Conservation (phyloP, 176 grass and related monocot species). For the Otatea glauca region DNA sequence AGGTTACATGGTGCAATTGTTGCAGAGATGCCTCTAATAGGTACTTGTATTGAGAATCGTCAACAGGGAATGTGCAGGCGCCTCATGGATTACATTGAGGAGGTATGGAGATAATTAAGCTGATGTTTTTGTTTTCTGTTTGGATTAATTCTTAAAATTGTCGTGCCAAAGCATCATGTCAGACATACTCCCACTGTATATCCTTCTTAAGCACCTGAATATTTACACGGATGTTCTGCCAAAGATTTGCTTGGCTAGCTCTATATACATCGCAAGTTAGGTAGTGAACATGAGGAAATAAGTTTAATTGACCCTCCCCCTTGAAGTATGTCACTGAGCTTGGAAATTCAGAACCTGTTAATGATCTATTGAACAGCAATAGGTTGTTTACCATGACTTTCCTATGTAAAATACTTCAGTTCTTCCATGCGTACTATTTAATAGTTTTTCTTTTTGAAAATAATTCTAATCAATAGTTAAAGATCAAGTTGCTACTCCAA, state of each 20-base stretch:
- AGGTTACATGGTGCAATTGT: slow-evolving; percentile 74
- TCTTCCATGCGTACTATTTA: neutral
- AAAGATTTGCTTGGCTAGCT: slow-evolving; percentile 9
- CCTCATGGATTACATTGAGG: slow-evolving; percentile 67
- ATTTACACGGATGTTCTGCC: neutral
- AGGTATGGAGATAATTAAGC: slow-evolving; percentile 51
- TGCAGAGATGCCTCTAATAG: slow-evolving; percentile 91
- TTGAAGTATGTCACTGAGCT: neutral
- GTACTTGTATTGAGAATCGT: slow-evolving; percentile 67
- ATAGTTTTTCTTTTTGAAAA: neutral
- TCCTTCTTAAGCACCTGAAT: slow-evolving; percentile 30
- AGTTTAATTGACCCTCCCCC: neutral
- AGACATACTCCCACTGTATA: slow-evolving; percentile 16
- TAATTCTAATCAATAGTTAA: neutral
- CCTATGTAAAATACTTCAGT: neutral
- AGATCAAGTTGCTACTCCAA: neutral
- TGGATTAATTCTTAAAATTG: neutral
- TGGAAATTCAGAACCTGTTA: slow-evolving; percentile 11
- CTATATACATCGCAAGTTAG: neutral
- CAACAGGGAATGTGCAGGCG: slow-evolving; percentile 78
- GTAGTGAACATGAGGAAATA: neutral
- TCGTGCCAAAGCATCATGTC: neutral
- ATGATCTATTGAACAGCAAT: neutral
- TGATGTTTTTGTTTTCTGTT: slow-evolving; percentile 1
- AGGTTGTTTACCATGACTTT: neutral